Conservation (phyloP, 164 flowering plant species). For the Magnolia changhungtana region DNA sequence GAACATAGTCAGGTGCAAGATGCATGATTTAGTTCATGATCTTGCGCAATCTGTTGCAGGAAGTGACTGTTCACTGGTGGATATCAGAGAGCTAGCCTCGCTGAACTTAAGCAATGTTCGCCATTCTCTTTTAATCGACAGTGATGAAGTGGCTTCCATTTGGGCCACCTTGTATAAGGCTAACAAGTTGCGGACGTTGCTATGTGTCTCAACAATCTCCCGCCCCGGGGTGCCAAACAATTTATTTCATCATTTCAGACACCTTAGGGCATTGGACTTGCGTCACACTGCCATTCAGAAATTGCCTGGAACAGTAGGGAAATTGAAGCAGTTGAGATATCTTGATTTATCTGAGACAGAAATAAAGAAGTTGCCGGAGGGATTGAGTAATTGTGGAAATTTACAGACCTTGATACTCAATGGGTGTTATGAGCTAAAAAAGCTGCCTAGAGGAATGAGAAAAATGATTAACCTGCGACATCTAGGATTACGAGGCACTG, state of each 20-base stretch:
- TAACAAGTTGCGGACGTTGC: not conserved
- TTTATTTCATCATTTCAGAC: not conserved
- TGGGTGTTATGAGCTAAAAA: not conserved
- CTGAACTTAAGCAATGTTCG: too few relatives aligned
- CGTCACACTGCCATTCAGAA: not conserved
- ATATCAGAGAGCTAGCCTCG: too few relatives aligned
- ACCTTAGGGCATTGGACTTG: conserved; percentile 4
- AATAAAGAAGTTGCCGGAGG: not conserved
- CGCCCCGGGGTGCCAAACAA: too few relatives aligned
- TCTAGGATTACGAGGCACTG: not conserved
- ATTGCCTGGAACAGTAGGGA: not conserved
- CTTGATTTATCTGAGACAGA: too few relatives aligned
- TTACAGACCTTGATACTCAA: conserved; percentile 10
- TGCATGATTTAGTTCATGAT: too few relatives aligned
- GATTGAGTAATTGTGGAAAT: not conserved
- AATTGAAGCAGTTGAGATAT: too few relatives aligned
- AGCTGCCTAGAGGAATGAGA: conserved; percentile 2
- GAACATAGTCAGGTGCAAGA: too few relatives aligned
- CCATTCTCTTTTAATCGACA: too few relatives aligned
- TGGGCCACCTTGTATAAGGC: not conserved
- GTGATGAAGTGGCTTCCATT: not conserved
- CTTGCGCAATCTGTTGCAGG: too few relatives aligned
- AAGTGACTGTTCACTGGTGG: too few relatives aligned
- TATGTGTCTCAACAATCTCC: fast-evolving
- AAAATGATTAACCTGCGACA: conserved; percentile 11